A percentile compares a stretch with the other conserved stretches of the same genome.
These are phyloP conservation scores for Saccharomyces hybrid DNA, from an alignment of 1,139 yeast species.

Conservation along the genomic window DNA sequence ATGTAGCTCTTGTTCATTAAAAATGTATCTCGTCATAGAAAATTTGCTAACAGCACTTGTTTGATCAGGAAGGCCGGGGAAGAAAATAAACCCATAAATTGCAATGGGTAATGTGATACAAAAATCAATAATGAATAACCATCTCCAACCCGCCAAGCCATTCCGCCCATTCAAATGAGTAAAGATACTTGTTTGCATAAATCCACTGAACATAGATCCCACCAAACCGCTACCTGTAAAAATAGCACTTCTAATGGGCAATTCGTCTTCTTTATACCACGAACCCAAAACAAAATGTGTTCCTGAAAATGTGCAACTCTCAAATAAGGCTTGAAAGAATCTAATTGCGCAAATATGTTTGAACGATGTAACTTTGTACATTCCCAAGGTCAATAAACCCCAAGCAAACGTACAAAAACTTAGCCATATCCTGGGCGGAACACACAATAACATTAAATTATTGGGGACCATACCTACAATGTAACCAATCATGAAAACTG, in stretches of 20 bases:
- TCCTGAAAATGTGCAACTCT: constrained; percentile 48
- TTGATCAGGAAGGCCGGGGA: constrained; percentile 40
- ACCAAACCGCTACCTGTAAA: constrained; percentile 48
- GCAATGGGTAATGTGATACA: constrained; percentile 49
- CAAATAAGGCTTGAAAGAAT: constrained; percentile 50
- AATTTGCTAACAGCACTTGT: constrained; percentile 9
- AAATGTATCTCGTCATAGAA: constrained; percentile 28
- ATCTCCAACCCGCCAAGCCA: constrained; percentile 58
- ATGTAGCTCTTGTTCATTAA: constrained; percentile 35
- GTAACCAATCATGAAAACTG: constrained; percentile 55
- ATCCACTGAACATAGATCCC: constrained; percentile 50
- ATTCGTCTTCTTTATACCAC: constrained; percentile 46
- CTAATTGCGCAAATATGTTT: constrained; percentile 45
- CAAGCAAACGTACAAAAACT: constrained; percentile 48
- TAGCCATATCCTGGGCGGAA: constrained; percentile 50
- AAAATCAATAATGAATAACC: constrained; percentile 61
- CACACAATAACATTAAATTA: constrained; percentile 42
- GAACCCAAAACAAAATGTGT: constrained; percentile 46
- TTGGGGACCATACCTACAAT: constrained; percentile 53
- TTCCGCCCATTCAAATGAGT: constrained; percentile 39
- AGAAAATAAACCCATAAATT: constrained; percentile 46
- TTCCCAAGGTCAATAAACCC: constrained; percentile 48
- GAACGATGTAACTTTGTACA: constrained; percentile 40
- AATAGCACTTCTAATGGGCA: constrained; percentile 44
- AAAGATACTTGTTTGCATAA: constrained; percentile 57